Percentiles rank a stretch among this genome's conserved stretches.
These are phyloP conservation scores for Cucumis cinereus DNA, from an alignment of 306 rosid genomes.

Conservation along the genomic window DNA sequence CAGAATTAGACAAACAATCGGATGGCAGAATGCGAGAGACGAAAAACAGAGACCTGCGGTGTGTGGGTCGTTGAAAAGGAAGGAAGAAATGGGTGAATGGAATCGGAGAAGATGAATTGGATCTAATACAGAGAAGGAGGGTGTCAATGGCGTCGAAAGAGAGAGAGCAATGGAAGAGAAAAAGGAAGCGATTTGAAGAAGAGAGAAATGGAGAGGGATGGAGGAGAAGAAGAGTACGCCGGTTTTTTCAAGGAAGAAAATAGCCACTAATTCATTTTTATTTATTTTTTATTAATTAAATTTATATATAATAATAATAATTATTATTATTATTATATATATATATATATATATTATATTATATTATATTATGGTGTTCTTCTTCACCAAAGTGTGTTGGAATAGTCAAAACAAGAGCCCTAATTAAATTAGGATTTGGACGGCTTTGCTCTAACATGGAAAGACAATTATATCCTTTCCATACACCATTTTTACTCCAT, in stretches of 20 bases:
- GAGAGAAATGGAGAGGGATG: neutral
- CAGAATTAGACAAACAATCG: neutral
- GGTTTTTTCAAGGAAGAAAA: conserved; percentile 16
- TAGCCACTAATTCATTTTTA: neutral
- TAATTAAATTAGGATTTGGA: neutral
- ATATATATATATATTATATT: neutral
- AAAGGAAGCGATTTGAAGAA: neutral
- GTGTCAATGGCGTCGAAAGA: conserved; percentile 23
- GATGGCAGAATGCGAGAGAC: neutral
- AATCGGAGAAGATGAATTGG: neutral
- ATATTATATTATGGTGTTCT: neutral
- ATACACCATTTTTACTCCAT: neutral
- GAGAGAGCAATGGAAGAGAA: neutral
- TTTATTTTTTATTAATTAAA: neutral
- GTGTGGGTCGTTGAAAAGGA: neutral
- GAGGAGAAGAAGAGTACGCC: neutral
- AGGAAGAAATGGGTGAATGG: neutral
- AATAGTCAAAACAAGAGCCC: neutral
- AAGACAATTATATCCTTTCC: neutral
- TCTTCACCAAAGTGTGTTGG: neutral
- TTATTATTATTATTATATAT: too few species aligned
- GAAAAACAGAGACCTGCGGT: neutral
- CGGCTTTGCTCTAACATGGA: neutral
- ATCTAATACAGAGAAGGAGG: neutral
- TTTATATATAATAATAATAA: too few species aligned